Evolutionary conservation across 2,329 filamentous ascomycete species (phyloP).

Genomic region (Apiospora marii): DNA sequence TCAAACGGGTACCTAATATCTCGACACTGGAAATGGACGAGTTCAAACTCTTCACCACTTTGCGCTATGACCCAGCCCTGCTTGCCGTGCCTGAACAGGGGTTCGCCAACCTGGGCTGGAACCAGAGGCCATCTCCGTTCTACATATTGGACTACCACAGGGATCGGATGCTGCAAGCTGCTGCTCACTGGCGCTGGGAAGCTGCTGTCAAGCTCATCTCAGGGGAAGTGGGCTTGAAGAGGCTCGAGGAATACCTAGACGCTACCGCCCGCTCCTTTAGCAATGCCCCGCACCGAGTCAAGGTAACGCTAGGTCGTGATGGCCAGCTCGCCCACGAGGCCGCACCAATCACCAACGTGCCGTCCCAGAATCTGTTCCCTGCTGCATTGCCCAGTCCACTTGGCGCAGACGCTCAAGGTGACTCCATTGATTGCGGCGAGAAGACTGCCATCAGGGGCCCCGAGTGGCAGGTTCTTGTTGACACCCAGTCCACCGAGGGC

Average conservation of each 20-base stretch:
- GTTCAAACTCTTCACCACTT: slow-evolving; percentile 73
- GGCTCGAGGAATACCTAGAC: slow-evolving; percentile 50
- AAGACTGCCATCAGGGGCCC: slow-evolving; percentile 37
- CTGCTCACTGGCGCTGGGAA: slow-evolving; percentile 63
- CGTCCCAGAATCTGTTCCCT: slow-evolving; percentile 62
- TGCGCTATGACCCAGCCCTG: slow-evolving; percentile 74
- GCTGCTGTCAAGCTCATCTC: slow-evolving; percentile 52
- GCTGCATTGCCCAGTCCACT: slow-evolving; percentile 56
- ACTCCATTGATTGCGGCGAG: not conserved
- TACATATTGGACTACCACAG: slow-evolving; percentile 84
- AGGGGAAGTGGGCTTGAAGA: slow-evolving; percentile 54
- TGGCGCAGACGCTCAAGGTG: slow-evolving; percentile 34
- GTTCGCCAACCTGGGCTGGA: slow-evolving; percentile 57
- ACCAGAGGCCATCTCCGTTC: slow-evolving; percentile 66
- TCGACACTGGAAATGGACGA: slow-evolving; percentile 34
- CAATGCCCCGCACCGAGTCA: slow-evolving; percentile 56
- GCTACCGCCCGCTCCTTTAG: slow-evolving; percentile 36
- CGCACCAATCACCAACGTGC: slow-evolving; percentile 34
- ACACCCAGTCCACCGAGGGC: slow-evolving; percentile 48
- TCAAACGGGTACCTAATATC: not conserved
- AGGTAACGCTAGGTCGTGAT: slow-evolving; percentile 59
- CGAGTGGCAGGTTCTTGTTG: slow-evolving; percentile 54
- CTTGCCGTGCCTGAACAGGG: slow-evolving; percentile 48
- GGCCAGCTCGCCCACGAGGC: slow-evolving; percentile 56
- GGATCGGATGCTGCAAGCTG: slow-evolving; percentile 76